Percentiles rank a stretch among this genome's conserved stretches.
Evolutionary conservation across 139 green algal species (phyloP).

Genomic region (Auxenochlorella protothecoides): DNA sequence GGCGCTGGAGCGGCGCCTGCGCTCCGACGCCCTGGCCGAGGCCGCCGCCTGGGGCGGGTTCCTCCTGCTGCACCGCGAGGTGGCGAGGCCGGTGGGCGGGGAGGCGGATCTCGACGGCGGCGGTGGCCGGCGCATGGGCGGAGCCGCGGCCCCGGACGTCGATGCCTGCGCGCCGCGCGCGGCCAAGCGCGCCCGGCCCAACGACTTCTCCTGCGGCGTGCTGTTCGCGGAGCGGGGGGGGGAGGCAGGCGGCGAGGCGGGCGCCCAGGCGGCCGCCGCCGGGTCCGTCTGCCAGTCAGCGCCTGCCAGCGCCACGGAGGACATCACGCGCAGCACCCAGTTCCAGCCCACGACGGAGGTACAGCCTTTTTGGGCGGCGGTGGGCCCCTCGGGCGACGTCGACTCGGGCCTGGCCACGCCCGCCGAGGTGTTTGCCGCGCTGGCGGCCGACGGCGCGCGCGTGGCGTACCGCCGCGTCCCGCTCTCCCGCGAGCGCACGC

Average conservation of each 20-base stretch:
- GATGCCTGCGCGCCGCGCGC: neutral
- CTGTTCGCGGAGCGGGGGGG: neutral
- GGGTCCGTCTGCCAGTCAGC: too few species aligned
- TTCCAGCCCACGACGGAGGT: constrained; percentile 24
- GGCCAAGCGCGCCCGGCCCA: neutral
- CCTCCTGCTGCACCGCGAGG: constrained; percentile 68
- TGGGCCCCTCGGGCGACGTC: constrained; percentile 25
- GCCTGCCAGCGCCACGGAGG: constrained; percentile 8
- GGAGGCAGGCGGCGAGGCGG: too few species aligned
- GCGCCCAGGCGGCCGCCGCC: too few species aligned
- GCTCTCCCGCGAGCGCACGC: constrained; percentile 76
- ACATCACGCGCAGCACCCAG: constrained; percentile 38
- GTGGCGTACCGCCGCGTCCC: constrained; percentile 65
- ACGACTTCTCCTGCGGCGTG: neutral
- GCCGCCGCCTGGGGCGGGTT: constrained; percentile 42
- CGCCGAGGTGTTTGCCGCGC: constrained; percentile 37
- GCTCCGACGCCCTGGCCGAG: constrained; percentile 45
- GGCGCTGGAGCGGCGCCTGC: constrained; percentile 36
- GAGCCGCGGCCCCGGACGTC: too few species aligned
- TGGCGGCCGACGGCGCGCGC: constrained; percentile 52
- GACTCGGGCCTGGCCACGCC: constrained; percentile 32
- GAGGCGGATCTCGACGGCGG: neutral
- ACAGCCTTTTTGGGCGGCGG: constrained; percentile 36
- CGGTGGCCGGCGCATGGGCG: too few species aligned
- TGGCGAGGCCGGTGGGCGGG: constrained; percentile 12